These are phyloP conservation scores for Wallemia ichthyophaga DNA, from an alignment of 1,284 basidiomycete species.

Conservation along the genomic window DNA sequence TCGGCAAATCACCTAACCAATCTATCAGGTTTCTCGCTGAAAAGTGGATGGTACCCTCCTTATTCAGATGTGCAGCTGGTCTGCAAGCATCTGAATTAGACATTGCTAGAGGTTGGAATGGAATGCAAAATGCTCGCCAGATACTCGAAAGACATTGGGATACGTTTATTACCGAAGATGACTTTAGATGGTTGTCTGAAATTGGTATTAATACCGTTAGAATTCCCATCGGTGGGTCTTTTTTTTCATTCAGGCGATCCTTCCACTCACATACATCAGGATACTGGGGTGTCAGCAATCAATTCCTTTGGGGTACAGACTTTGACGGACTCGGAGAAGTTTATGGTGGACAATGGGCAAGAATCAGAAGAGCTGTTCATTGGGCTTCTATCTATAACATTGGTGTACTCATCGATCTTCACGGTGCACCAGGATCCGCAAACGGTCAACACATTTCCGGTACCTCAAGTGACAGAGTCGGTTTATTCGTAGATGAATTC, in stretches of 20 bases:
- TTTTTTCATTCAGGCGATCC: background rate
- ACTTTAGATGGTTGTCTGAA: conserved; percentile 21
- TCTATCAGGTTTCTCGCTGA: conserved; percentile 37
- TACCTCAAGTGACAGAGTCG: conserved; percentile 28
- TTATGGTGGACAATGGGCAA: conserved; percentile 31
- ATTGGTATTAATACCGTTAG: conserved; percentile 35
- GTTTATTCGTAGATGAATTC: conserved; percentile 23
- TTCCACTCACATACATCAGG: conserved; percentile 10
- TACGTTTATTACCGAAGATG: conserved; percentile 33
- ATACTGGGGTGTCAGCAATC: conserved; percentile 11
- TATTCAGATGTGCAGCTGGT: conserved; percentile 32
- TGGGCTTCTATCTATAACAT: conserved; percentile 31
- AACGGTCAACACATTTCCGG: conserved; percentile 33
- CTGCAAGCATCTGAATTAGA: conserved; percentile 23
- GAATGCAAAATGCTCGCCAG: conserved; percentile 20
- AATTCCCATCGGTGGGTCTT: conserved; percentile 17
- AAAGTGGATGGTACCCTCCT: conserved; percentile 40
- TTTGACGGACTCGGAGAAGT: conserved; percentile 28
- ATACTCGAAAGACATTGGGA: conserved; percentile 48
- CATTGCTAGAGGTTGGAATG: conserved; percentile 24
- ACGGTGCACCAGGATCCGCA: conserved; percentile 39
- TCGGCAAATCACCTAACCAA: background rate
- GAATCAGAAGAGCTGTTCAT: conserved; percentile 28
- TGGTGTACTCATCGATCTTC: conserved; percentile 43
- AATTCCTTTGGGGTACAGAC: conserved; percentile 22